Base-by-base conservation (phyloP, 805 yeast genomes). In the Nakazawaea molendinolei region DNA sequence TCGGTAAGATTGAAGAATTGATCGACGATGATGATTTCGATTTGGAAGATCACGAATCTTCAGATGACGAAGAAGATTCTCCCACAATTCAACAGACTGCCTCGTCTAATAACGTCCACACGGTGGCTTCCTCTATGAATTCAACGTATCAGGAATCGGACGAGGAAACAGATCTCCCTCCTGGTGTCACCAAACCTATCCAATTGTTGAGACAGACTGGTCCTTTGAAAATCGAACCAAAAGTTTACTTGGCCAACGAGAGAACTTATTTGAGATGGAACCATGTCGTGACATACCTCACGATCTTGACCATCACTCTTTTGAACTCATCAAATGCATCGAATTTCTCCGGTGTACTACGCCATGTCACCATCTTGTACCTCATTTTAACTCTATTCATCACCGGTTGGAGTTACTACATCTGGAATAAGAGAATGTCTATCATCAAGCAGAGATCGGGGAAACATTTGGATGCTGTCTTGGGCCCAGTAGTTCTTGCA, bases 201-300 rank as follows among this genome's bases (percentile, higher is more conserved):
- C 65, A 69, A 22, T 74, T 84, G 60, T 69, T 90, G 49, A 84
- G 89, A 52, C 87, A 87, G 56, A 79, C 89, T 19, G 95, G 96
- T 6, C 92, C 96, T 1, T 75, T 87, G 38, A 87, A 84, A 60
- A 89, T 92, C 40, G 98, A 92, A 64, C 94, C 97, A 21, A 92
- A 92, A 55, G 98, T 92, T 10, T 92, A 97, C 97, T 69, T 92
- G 45, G 98, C 98, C 20, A 92, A 92, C 54, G 98, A 92, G 64
- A 81, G 98, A 58, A 92, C 98, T 3, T 90, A 89, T 64, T 81
- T 86, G 66, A 75, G 94, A 59, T 92, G 98, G 98, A 36, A 92
- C 46, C 87, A 82, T 44, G 90, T 90, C 16, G 83, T 95, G 10
- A 76, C 94, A 0, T 65, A 92, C 53, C 69, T 92, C 47, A 78